Evolutionary conservation across 306 rosid species (phyloP).

Genomic region (Prunus mongolica): DNA sequence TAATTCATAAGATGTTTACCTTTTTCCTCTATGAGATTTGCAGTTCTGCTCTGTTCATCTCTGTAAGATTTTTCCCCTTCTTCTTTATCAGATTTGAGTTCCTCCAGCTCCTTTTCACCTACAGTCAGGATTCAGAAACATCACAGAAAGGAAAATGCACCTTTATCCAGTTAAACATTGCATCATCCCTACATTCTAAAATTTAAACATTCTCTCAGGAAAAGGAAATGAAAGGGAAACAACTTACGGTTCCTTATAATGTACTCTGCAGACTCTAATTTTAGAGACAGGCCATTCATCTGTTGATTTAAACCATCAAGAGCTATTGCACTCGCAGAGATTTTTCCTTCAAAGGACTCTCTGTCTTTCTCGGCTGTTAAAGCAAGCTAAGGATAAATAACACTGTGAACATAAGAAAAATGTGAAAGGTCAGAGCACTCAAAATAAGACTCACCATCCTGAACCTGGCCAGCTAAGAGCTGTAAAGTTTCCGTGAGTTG

Average conservation of each 20-base stretch:
- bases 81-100: conserved; percentile 48
- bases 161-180: not conserved
- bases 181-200: not conserved
- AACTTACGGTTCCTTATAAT: conserved; percentile 58
- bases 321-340: conserved; percentile 54
- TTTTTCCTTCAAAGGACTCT: conserved; percentile 60
- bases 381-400: conserved; percentile 12
- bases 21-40: conserved; percentile 57
- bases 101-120: conserved; percentile 68
- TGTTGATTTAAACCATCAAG: conserved; percentile 68
- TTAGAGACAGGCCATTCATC: conserved; percentile 62
- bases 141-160: conserved; percentile 7
- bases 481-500: conserved; percentile 79
- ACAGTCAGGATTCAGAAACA: conserved; percentile 26
- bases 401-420: not conserved
- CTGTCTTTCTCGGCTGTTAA: conserved; percentile 74
- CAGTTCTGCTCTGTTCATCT: conserved; percentile 51
- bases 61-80: conserved; percentile 49
- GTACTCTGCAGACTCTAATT: conserved; percentile 61
- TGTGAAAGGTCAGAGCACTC: not conserved
- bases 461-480: conserved; percentile 73
- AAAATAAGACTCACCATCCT: conserved; percentile 49
- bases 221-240: not conserved
- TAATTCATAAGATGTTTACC: conserved; percentile 36
- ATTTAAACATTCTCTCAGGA: not conserved